Evolutionary conservation across 1,284 basidiomycete species (phyloP), one percentile per base, ranked within the genome.

Genomic region (Grifola frondosa): DNA sequence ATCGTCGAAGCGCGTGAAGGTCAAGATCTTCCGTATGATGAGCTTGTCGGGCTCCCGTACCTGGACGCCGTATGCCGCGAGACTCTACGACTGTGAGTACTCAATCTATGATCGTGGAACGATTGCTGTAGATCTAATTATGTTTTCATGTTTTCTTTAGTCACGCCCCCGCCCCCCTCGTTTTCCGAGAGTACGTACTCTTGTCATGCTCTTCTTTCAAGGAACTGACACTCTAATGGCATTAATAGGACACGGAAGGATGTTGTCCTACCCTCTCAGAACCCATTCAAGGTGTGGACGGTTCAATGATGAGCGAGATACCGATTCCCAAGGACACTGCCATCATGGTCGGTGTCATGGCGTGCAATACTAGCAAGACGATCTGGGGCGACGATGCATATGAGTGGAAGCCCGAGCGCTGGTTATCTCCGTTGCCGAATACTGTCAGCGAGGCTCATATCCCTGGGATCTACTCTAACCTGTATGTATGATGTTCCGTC

Each of bases 381-480:
- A 15, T 55, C 15, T 57, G 56, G 56, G 56, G 56, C 11, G 50
- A 53, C 13, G 56, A 57, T 23, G 50, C 49, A 5, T 31, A 38
- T 21, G 56, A 54, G 28, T 57, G 56, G 56, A 53, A 49, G 30
- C 56, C 56, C 3, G 53, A 55, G 16, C 53, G 56, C 9, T 57
- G 56, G 53, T 40, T 57, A 15, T 26, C 24, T 1, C 39, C 37
- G 3, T 48, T 53, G 4, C 53, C 53, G 2, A 11, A 17, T 0
- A 26, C 26, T 0, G 30, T 55, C 6, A 43, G 47, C 10, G 48
- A 50, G 2, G 53, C 50, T 3, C 41, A 23, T 6, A 25, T 55
- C 5, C 56, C 56, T 0, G 53, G 53, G 5, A 44, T 55, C 1
- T 57, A 54, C 32, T 46, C 53, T 3, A 30, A 50, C 24, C 19